Evolutionary conservation across 2,329 filamentous ascomycete genomes (phyloP), one percentile per base, ranked within the genome.

Genomic region (Chaetomium sp.): DNA sequence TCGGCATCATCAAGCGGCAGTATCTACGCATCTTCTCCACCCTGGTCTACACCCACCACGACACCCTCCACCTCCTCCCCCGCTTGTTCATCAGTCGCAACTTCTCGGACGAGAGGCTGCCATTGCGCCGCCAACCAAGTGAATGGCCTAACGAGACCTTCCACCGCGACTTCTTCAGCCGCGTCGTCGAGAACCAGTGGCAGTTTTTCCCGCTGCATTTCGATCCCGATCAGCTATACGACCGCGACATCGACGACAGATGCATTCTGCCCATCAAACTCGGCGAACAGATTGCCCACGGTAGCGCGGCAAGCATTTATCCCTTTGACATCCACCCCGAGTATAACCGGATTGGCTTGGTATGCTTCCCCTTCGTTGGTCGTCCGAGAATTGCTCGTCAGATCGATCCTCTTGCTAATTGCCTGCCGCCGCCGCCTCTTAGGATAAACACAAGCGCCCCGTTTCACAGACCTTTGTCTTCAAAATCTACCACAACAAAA

Each of bases 21-120:
- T 57, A 57, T 33, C 55, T 57, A 9, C 23, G 55, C 35, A 57
- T 57, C 33, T 57, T 57, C 42, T 57, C 55, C 33, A 57, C 55
- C 21, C 55, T 57, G 12, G 55, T 57, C 33, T 57, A 57, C 35
- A n/a, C 55, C 21, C 33, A 31, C 16, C 35, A 12, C 21, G 21
- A 57, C 13, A 6, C 23, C 21, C 33, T 57, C 27, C 21, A 21
- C 35, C 21, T 12, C 31, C 55, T 57, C 10, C 2, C n/a, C 19
- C 13, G 21, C 27, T 45, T 57, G 33, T 57, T 45, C 23, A 27
- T 57, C 21, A 42, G 33, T 6, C 33, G 21, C 55, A 29, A n/a
- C 35, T 12, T 42, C 21, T 13, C 12, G 21, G 55, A 57, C 55
- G 35, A 25, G 4, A 42, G 16, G 9, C 9, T 57, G n/a, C 55